phyloP scores from a whole-genome alignment of 495 filamentous ascomycete species.

The Penicillium argentinense region DNA sequence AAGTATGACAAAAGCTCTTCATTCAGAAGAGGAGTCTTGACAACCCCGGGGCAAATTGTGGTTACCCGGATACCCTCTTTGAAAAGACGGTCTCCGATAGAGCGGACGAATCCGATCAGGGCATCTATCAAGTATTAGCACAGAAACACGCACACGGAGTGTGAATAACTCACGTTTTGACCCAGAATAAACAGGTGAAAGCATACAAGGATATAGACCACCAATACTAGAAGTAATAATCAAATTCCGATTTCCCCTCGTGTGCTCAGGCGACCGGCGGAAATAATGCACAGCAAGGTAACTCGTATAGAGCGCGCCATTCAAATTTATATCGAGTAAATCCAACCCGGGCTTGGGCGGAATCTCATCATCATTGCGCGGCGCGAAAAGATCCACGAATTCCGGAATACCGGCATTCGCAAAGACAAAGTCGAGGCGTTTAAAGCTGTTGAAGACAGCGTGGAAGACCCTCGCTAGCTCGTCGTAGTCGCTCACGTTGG shows the following conservation, averaged over 20 bases:
- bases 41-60: constrained; percentile 20
- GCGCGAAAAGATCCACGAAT: constrained; percentile 4
- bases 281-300: constrained; percentile 49
- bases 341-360: constrained; percentile 51
- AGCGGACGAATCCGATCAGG: constrained; percentile 18
- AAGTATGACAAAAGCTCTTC: constrained; percentile 6
- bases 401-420: constrained; percentile 23
- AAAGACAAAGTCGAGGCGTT: constrained; percentile 26
- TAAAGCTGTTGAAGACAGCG: constrained; percentile 2
- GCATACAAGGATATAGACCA: constrained; percentile 18
- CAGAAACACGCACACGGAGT: background rate
- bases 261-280: constrained; percentile 13
- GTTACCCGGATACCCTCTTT: constrained; percentile 21
- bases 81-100: constrained; percentile 8
- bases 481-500: constrained; percentile 16
- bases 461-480: constrained; percentile 10
- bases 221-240: constrained; percentile 22
- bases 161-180: constrained; percentile 16
- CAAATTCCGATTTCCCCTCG: constrained; percentile 6
- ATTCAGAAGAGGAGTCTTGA: constrained; percentile 14
- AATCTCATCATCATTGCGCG: background rate
- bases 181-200: constrained; percentile 13
- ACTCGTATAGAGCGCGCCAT: constrained; percentile 62
- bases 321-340: constrained; percentile 59
- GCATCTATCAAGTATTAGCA: constrained; percentile 8